Percentiles rank a stretch among this genome's conserved stretches.
Evolutionary conservation across 208 protist species (phyloP).

Genomic region (Crithidia mellificae): DNA sequence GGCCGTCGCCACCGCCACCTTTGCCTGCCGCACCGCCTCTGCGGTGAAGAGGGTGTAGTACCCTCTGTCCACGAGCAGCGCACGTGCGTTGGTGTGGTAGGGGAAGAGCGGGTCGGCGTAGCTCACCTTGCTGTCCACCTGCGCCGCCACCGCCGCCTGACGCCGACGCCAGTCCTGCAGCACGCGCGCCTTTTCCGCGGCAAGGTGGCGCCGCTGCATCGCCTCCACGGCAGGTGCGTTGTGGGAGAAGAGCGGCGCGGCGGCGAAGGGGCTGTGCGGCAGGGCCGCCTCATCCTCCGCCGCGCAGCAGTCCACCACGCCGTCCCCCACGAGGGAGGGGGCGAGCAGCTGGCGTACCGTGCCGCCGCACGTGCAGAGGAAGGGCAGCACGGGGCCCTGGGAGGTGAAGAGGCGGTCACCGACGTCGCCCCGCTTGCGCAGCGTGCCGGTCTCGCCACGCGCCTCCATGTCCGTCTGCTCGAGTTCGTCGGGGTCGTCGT

Average conservation of each 20-base stretch:
- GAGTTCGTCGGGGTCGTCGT: constrained; percentile 39
- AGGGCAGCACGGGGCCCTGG: constrained; percentile 56
- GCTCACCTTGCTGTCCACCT: not conserved
- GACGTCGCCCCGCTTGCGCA: constrained; percentile 35
- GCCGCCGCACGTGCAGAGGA: constrained; percentile 39
- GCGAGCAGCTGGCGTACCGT: constrained; percentile 42
- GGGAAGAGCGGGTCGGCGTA: constrained; percentile 41
- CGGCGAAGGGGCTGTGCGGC: constrained; percentile 9
- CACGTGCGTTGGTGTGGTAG: constrained; percentile 42
- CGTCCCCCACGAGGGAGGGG: constrained; percentile 69
- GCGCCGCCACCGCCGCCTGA: constrained; percentile 1
- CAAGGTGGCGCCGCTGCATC: not conserved
- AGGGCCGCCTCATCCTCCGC: constrained; percentile 55
- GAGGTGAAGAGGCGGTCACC: constrained; percentile 23
- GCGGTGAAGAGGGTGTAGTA: constrained; percentile 53
- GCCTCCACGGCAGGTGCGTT: not conserved
- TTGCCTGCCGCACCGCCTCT: constrained; percentile 36
- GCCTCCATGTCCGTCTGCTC: constrained; percentile 22
- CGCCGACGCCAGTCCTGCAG: constrained; percentile 13
- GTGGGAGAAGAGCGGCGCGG: not conserved
- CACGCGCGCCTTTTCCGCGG: constrained; percentile 5
- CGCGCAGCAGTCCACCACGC: constrained; percentile 77
- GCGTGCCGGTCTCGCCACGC: constrained; percentile 17
- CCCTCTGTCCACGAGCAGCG: constrained; percentile 60
- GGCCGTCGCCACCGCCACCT: constrained; percentile 22